phyloP scores from a whole-genome alignment of 23 red algal species.

The Gracilariopsis chorda region DNA sequence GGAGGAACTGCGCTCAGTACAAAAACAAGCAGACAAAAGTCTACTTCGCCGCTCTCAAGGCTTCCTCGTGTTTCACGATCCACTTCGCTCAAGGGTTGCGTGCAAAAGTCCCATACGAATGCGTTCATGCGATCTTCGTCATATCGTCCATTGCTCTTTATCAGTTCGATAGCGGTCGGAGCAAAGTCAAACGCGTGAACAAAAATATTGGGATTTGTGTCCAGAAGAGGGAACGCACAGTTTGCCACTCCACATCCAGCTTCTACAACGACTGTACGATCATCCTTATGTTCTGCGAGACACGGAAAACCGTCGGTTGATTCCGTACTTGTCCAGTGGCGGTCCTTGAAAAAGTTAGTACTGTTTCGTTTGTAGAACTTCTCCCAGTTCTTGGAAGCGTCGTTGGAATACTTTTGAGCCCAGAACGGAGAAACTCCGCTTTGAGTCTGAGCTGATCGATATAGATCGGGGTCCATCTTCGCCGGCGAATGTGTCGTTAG shows the following conservation, averaged over 20 bases:
- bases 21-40: conserved; percentile 43
- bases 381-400: conserved; percentile 76
- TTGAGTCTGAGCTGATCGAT: conserved; percentile 6
- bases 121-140: conserved; percentile 63
- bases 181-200: conserved; percentile 87
- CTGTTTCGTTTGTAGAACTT: conserved; percentile 78
- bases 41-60: neutral
- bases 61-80: neutral
- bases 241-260: conserved; percentile 88
- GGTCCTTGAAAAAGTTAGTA: conserved; percentile 70
- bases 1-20: conserved; percentile 76
- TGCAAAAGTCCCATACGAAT: conserved; percentile 65
- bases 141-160: conserved; percentile 24
- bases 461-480: conserved; percentile 12
- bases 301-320: conserved; percentile 66
- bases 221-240: conserved; percentile 69
- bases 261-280: conserved; percentile 28
- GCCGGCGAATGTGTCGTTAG: too few species aligned
- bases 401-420: conserved; percentile 39
- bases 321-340: conserved; percentile 53
- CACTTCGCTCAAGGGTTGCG: neutral
- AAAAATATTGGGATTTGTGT: conserved; percentile 35
- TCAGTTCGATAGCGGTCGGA: conserved; percentile 47
- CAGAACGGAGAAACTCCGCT: conserved; percentile 48
- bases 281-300: neutral